Evolutionary conservation across 371 early-diverging fungal genomes (phyloP), one percentile per base, ranked within the genome.

Genomic region (Fennellomyces sp.): DNA sequence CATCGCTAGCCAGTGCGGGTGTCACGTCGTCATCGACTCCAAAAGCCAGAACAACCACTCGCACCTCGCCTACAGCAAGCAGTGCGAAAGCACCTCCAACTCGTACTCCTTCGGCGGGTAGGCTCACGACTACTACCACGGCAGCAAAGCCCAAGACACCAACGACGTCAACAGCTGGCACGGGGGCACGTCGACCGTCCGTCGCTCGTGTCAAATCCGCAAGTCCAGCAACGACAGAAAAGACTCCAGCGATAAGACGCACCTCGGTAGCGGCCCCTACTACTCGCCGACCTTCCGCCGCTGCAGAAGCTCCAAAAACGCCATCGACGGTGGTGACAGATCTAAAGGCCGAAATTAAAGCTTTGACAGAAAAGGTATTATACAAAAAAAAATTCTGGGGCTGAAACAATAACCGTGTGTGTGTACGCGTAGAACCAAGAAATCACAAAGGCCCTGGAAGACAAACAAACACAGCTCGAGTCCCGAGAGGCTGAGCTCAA

Each of bases 271-370:
- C 53, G 11, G 33, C 25, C 17, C 3, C 53, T 11, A 17, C 53
- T 5, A 21, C 33, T 39, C 55, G 55, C 28, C 38, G 26, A 11
- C 21, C 55, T 33, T 33, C 53, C 17, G 33, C 23, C 15, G 17
- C 35, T 36, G 8, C 21, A 33, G 29, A 26, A 28, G 53, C 13
- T 11, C 26, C 26, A 35, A 26, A 26, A 12, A 13, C 29, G 13
- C 11, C 53, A 36, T 13, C 31, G 4, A 8, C 25, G 36, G 30
- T 35, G n/a, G 21, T 15, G 26, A 15, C 36, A 33, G 55, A 54
- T 7, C 39, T 54, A 12, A 54, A 39, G 23, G 38, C 35, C 36
- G 55, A 54, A 54, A 54, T 54, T 36, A 35, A 54, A 39, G 25
- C 55, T 2, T 17, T 54, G 26, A 54, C 35, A 36, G 41, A 31